phyloP scores from a whole-genome alignment of 306 rosid species.

The Macrotyloma uniflorum region DNA sequence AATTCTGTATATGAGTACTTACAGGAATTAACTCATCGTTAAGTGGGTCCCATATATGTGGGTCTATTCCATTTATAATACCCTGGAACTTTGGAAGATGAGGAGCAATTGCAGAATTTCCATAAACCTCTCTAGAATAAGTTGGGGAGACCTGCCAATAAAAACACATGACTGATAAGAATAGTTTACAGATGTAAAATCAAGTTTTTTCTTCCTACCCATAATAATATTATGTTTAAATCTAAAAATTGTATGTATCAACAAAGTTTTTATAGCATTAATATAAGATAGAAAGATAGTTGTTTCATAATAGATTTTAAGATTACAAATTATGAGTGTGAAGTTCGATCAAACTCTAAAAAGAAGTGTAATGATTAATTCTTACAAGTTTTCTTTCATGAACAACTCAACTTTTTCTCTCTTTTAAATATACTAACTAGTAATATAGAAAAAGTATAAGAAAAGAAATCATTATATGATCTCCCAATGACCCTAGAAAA shows the following conservation, averaged over 20 bases:
- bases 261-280: background rate
- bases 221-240: background rate
- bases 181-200: constrained; percentile 6
- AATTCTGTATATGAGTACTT: constrained; percentile 40
- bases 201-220: constrained; percentile 3
- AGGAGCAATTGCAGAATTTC: constrained; percentile 64
- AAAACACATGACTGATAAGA: constrained; percentile 10
- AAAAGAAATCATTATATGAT: background rate
- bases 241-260: background rate
- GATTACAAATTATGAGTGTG: background rate
- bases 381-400: background rate
- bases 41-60: constrained; percentile 82
- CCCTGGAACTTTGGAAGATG: constrained; percentile 81
- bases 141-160: constrained; percentile 66
- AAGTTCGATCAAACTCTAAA: too few species aligned
- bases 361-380: background rate
- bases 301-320: constrained; percentile 10
- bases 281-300: background rate
- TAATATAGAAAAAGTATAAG: background rate
- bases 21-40: constrained; percentile 75
- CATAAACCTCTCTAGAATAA: constrained; percentile 68
- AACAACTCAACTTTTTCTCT: background rate
- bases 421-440: background rate
- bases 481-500: background rate
- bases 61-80: constrained; percentile 86